These are phyloP conservation scores for Umbelopsis sp. DNA, from an alignment of 192 early-diverging fungal genomes.

Conservation along the genomic window DNA sequence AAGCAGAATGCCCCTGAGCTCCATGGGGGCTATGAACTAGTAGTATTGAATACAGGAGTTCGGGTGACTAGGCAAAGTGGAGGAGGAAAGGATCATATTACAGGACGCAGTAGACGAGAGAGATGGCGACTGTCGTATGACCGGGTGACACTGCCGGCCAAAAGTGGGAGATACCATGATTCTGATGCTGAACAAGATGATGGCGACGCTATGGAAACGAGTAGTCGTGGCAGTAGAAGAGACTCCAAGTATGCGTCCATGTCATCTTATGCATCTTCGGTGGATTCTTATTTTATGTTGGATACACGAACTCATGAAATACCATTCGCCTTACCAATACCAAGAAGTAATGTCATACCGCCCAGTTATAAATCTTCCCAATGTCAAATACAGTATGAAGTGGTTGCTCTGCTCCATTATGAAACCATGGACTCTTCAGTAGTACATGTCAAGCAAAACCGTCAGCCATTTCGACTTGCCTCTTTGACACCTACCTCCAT, in stretches of 20 bases:
- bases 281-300: neutral
- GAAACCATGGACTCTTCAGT: slow-evolving; percentile 2
- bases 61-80: slow-evolving; percentile 2
- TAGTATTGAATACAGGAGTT: slow-evolving; percentile 4
- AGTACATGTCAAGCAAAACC: neutral
- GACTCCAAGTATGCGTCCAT: slow-evolving; percentile 17
- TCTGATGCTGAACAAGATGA: neutral
- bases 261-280: slow-evolving; percentile 3
- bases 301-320: neutral
- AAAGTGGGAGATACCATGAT: slow-evolving; percentile 11
- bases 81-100: neutral
- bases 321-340: neutral
- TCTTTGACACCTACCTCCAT: slow-evolving; percentile 7
- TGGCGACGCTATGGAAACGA: neutral
- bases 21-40: neutral
- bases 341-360: slow-evolving; percentile 12
- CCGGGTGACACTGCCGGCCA: neutral
- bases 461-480: neutral
- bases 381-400: neutral
- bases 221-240: neutral
- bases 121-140: slow-evolving; percentile 8
- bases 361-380: neutral
- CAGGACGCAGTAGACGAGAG: slow-evolving; percentile 2
- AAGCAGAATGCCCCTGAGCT: neutral
- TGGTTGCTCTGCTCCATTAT: neutral